Conservation (phyloP, 352 stramenopile species). For the Pythium rhizo-oryzae region DNA sequence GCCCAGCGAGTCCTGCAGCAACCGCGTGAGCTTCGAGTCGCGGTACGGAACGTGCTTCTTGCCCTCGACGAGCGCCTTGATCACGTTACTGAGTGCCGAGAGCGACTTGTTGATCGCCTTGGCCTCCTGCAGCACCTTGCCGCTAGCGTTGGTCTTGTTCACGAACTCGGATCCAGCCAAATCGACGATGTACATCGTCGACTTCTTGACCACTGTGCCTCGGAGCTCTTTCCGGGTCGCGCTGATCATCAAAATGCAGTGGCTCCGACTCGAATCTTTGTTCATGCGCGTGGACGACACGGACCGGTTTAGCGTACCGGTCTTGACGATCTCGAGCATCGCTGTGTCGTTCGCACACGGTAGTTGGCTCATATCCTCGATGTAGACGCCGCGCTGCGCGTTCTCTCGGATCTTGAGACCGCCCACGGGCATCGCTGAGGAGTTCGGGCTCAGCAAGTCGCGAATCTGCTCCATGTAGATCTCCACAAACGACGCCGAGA, state of each 20-base stretch:
- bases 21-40: constrained; percentile 82
- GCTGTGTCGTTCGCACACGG: constrained; percentile 35
- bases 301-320: constrained; percentile 60
- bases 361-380: constrained; percentile 73
- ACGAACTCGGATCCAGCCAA: constrained; percentile 85
- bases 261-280: constrained; percentile 83
- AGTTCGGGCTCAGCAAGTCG: constrained; percentile 51
- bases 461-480: constrained; percentile 91
- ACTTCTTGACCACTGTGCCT: constrained; percentile 37
- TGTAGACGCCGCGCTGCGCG: constrained; percentile 62
- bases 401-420: constrained; percentile 81
- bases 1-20: constrained; percentile 88
- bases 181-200: constrained; percentile 86
- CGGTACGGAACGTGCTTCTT: constrained; percentile 89
- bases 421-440: constrained; percentile 27
- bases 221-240: constrained; percentile 28
- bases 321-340: constrained; percentile 71
- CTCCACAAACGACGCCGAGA: constrained; percentile 80
- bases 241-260: constrained; percentile 72
- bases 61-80: constrained; percentile 76
- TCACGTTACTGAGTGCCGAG: constrained; percentile 84
- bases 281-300: constrained; percentile 91
- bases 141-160: constrained; percentile 81
- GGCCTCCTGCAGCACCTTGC: constrained; percentile 80
- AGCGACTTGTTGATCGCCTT: constrained; percentile 89